phyloP scores from a whole-genome alignment of 306 rosid species.

The Casuarina glauca region DNA sequence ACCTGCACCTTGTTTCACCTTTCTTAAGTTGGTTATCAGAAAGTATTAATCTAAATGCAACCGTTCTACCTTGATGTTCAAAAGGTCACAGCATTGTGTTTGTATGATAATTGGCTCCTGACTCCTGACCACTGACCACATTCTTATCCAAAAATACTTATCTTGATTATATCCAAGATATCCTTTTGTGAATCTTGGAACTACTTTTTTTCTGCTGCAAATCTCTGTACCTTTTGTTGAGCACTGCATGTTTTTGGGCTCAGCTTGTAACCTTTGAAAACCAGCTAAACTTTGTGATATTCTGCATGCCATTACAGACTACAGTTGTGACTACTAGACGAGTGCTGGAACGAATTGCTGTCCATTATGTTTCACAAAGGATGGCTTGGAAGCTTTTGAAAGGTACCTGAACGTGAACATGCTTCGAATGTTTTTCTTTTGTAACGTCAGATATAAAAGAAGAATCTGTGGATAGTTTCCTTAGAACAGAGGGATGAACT shows the following conservation, averaged over 20 bases:
- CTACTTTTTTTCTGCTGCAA: background rate
- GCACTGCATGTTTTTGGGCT: slow-evolving; percentile 4
- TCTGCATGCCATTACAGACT: slow-evolving; percentile 46
- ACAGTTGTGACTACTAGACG: slow-evolving; percentile 75
- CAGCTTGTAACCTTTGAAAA: background rate
- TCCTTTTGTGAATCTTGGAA: background rate
- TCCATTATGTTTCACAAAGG: slow-evolving; percentile 59
- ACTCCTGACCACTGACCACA: background rate
- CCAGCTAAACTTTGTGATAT: slow-evolving; percentile 18
- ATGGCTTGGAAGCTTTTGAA: slow-evolving; percentile 89
- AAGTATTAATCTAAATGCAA: background rate
- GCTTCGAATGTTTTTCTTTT: background rate
- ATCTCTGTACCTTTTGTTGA: slow-evolving; percentile 8
- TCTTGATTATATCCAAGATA: background rate
- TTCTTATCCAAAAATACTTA: background rate
- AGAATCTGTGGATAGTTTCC: background rate
- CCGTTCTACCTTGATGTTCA: background rate
- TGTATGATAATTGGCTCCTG: slow-evolving; percentile 7
- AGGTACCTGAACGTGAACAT: slow-evolving; percentile 42
- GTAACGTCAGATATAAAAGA: background rate
- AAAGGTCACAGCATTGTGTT: background rate
- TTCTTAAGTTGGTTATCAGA: background rate
- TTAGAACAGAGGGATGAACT: slow-evolving; percentile 3
- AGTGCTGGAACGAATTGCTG: slow-evolving; percentile 68
- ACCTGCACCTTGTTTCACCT: background rate